Evolutionary conservation across 2,329 filamentous ascomycete species (phyloP), one percentile per base, ranked within the genome.

Genomic region (Colletotrichum sp.): DNA sequence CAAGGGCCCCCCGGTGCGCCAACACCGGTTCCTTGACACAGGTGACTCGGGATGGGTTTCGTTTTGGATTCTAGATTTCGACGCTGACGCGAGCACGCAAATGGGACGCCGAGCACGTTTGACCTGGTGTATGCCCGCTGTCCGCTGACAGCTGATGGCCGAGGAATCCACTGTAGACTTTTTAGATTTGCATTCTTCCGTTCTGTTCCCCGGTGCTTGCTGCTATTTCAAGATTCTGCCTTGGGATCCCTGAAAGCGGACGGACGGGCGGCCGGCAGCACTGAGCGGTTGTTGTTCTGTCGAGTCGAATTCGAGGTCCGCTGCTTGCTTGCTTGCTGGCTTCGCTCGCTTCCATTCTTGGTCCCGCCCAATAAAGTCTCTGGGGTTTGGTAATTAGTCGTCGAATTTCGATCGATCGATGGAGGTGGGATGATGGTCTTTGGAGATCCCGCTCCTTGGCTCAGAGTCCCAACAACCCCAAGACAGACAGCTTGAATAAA

Each of bases 11-110:
- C 65, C 65, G 18, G 65, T 52, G 65, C 65, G n/a, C 30, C 49
- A 59, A 59, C 65, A 60, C 52, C 32, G 21, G 26, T 72, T 69
- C 64, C 49, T 72, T 69, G 66, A 75, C 66, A 39, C 75, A 76
- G 72, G 75, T 75, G 71, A 76, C 75, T 71, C 60, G 66, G 64
- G 64, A 76, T 73, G 59, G 74, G 74, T 76, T 76, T 76, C 74
- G 74, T 76, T 76, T 73, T 52, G 63, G 74, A 76, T 74, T 75
- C 75, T 76, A 76, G 75, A 75, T 76, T 75, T 74, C 30, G 75
- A 74, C 71, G 64, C 70, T 74, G 70, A 69, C 70, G 73, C 69
- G 73, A 76, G 73, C 73, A 69, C 73, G 59, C 59, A 72, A 69
- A 76, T 68, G 69, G 69, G 69, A 76, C 63, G 73, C 69, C 59